phyloP scores from a whole-genome alignment of 1,284 basidiomycete species.

The Trichosporon sp. region DNA sequence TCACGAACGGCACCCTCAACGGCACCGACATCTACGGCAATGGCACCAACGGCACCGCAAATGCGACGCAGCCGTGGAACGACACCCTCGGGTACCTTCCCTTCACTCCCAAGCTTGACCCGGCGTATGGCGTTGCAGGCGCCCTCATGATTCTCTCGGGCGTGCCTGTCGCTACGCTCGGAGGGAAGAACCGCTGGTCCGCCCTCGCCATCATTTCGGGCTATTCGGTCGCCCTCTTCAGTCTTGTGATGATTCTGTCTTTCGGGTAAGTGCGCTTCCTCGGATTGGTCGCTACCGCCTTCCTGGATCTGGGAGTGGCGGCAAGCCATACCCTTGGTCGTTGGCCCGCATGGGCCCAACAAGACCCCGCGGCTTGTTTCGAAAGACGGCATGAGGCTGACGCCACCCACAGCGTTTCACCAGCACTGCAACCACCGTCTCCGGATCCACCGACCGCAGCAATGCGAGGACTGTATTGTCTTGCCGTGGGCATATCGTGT shows the following conservation, averaged over 20 bases:
- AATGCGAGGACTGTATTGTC: constrained; percentile 81
- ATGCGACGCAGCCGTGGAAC: constrained; percentile 32
- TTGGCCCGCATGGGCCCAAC: neutral
- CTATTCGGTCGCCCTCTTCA: constrained; percentile 78
- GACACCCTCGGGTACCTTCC: constrained; percentile 41
- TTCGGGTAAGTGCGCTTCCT: constrained; percentile 67
- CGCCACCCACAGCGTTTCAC: constrained; percentile 30
- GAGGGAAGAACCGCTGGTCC: constrained; percentile 93
- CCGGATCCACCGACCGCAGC: constrained; percentile 71
- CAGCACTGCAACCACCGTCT: constrained; percentile 52
- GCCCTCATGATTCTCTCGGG: constrained; percentile 83
- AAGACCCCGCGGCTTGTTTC: neutral
- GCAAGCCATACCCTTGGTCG: neutral
- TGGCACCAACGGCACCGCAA: constrained; percentile 23
- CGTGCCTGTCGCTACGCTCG: constrained; percentile 79
- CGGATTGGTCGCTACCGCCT: no score
- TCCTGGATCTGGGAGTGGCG: no score
- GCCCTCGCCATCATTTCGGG: constrained; percentile 87
- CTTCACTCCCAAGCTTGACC: constrained; percentile 67
- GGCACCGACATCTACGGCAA: constrained; percentile 26
- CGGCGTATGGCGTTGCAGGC: constrained; percentile 83
- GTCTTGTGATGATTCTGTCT: constrained; percentile 79
- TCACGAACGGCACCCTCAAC: constrained; percentile 17
- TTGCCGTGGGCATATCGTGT: constrained; percentile 72
- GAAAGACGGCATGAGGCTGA: constrained; percentile 6